Base-by-base conservation (phyloP, 2,329 filamentous ascomycete genomes). In the Capronia americana region DNA sequence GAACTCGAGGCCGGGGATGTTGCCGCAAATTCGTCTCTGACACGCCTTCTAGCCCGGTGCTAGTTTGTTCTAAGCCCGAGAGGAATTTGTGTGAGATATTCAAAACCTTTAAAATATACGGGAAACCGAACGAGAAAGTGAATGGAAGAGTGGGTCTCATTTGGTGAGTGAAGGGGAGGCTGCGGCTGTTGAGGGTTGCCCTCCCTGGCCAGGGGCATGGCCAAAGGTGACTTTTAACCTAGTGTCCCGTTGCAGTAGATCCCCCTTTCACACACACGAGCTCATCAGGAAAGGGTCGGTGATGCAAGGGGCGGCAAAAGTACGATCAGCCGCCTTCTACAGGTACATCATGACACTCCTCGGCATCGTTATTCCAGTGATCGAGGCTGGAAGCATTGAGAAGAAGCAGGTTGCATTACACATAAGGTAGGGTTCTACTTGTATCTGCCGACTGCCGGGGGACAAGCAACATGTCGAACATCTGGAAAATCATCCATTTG, bases 61-160 rank as follows among this genome's bases (percentile, higher is more conserved):
- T 28, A 51, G 48, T 53, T 57, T 38, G 24, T 34, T 60, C 63
- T 23, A 7, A 51, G 48, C 24, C 48, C 24, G 48, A 51, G 48
- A 51, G 48, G 48, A 51, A 24, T 24, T 51, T 51, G 48, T 11
- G 20, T 12, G 20, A 51, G 48, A 51, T 11, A 23, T 26, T 51
- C 10, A 8, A 51, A 26, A 51, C 6, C 14, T 26, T 23, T 14
- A 51, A 51, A 51, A 51, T 26, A 51, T 51, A 26, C 26, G 11
- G 23, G 6, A 44, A 51, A 51, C 8, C 2, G 10, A 24, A 24
- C 14, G 20, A 14, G 4, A 12, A 23, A 24, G 48, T 51, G 48
- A 51, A 51, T 51, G 20, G 23, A 26, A 26, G 48, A 14, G 23
- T 51, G 48, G 48, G 48, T 23, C 23, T 51, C 2, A 23, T 1